phyloP scores from a whole-genome alignment of 371 early-diverging fungal species.

The Mortierella sp. region DNA sequence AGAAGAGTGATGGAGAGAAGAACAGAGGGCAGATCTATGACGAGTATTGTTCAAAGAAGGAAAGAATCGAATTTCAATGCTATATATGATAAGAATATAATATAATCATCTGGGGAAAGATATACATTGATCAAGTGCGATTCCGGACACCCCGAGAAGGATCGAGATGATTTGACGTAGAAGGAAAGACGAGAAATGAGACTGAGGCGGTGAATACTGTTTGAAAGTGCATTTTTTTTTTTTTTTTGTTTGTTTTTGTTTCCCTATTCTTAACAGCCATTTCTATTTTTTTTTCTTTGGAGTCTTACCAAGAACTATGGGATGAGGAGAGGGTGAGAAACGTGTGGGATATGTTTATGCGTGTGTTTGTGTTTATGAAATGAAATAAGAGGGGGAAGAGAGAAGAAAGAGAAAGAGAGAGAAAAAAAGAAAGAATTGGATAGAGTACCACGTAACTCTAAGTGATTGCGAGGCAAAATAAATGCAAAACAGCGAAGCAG shows the following conservation, averaged over 20 bases:
- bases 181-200: background rate
- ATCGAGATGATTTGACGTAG: too few relatives aligned
- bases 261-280: too few relatives aligned
- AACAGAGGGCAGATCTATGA: background rate
- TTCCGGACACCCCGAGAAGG: too few relatives aligned
- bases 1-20: background rate
- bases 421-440: background rate
- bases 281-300: too few relatives aligned
- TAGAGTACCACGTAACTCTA: too few relatives aligned
- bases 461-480: too few relatives aligned
- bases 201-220: background rate
- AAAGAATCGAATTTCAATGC: background rate
- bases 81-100: too few relatives aligned
- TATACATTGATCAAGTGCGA: too few relatives aligned
- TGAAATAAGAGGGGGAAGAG: background rate
- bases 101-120: too few relatives aligned
- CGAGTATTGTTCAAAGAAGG: constrained; percentile 3
- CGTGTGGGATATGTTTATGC: background rate
- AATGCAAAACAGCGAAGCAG: background rate
- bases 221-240: too few relatives aligned
- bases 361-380: background rate
- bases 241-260: too few relatives aligned
- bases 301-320: background rate
- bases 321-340: background rate
- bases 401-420: constrained; percentile 2